phyloP scores from a whole-genome alignment of 1,284 basidiomycete genomes.

The Ceratobasidium sp. region DNA sequence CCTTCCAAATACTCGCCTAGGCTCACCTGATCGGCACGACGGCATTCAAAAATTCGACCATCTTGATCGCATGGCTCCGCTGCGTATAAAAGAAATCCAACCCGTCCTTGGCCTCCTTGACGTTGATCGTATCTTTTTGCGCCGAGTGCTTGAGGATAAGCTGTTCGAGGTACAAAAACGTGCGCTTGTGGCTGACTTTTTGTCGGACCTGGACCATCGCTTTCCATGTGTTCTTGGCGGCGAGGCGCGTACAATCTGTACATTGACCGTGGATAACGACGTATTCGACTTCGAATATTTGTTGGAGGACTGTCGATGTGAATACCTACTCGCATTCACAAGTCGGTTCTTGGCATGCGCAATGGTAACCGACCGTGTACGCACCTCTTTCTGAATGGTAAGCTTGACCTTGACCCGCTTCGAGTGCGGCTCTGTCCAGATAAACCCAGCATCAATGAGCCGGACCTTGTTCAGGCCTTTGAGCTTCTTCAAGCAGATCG shows the following conservation, averaged over 20 bases:
- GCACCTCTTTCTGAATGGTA: conserved; percentile 97
- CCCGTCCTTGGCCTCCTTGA: conserved; percentile 94
- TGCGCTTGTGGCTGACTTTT: conserved; percentile 97
- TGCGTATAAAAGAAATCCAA: conserved; percentile 97
- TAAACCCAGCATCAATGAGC: conserved; percentile 96
- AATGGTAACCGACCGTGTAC: conserved; percentile 30
- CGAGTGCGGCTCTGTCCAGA: conserved; percentile 99
- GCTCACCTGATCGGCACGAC: conserved; percentile 88
- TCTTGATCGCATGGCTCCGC: conserved; percentile 92
- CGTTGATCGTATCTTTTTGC: conserved; percentile 94
- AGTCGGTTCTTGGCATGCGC: not conserved
- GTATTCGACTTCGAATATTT: conserved; percentile 97
- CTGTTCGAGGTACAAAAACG: conserved; percentile 97
- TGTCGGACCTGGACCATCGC: conserved; percentile 97
- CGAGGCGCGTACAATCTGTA: conserved; percentile 90
- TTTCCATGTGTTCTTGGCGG: conserved; percentile 99
- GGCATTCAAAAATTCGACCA: conserved; percentile 93
- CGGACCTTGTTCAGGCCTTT: conserved; percentile 95
- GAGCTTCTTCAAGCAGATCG: conserved; percentile 92
- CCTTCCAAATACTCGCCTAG: not conserved
- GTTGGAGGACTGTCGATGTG: conserved; percentile 94
- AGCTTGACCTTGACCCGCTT: conserved; percentile 93
- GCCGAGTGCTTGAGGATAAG: conserved; percentile 96
- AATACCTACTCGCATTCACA: conserved; percentile 69
- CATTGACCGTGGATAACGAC: conserved; percentile 97